Conservation (phyloP, 2,329 filamentous ascomycete genomes). For the Boeremia lycopersici region DNA sequence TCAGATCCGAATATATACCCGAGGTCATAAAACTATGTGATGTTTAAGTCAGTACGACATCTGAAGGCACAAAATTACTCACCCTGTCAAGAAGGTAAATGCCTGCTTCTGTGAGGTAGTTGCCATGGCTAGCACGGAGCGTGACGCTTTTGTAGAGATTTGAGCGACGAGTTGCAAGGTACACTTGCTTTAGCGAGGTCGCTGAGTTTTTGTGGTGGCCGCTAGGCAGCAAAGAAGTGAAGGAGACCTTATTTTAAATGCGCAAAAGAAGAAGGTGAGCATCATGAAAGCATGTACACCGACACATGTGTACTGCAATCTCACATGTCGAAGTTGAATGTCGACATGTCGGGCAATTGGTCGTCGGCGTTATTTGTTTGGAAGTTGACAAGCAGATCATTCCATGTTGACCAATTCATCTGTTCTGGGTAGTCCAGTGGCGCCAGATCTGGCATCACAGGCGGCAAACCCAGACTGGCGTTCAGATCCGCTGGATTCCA, state of each 20-base stretch:
- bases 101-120: neutral
- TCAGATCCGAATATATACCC: conserved; percentile 19
- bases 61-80: too few species aligned
- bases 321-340: neutral
- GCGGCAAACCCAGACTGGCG: conserved; percentile 14
- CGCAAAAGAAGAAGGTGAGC: too few species aligned
- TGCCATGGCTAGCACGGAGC: neutral
- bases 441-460: conserved; percentile 7
- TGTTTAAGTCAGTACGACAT: neutral
- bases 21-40: neutral
- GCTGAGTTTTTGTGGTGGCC: neutral
- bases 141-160: neutral
- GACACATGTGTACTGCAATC: neutral
- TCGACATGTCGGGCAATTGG: neutral
- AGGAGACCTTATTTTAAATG: too few species aligned
- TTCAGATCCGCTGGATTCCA: conserved; percentile 22
- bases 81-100: neutral
- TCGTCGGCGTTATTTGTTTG: conserved; percentile 9
- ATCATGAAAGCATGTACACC: neutral
- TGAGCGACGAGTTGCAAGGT: neutral
- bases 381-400: conserved; percentile 36
- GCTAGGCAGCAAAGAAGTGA: too few species aligned
- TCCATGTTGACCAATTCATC: conserved; percentile 39
- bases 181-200: too few species aligned
- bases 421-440: conserved; percentile 23